Conservation (phyloP, 2,329 filamentous ascomycete genomes). For the Thielaviopsis punctulata region DNA sequence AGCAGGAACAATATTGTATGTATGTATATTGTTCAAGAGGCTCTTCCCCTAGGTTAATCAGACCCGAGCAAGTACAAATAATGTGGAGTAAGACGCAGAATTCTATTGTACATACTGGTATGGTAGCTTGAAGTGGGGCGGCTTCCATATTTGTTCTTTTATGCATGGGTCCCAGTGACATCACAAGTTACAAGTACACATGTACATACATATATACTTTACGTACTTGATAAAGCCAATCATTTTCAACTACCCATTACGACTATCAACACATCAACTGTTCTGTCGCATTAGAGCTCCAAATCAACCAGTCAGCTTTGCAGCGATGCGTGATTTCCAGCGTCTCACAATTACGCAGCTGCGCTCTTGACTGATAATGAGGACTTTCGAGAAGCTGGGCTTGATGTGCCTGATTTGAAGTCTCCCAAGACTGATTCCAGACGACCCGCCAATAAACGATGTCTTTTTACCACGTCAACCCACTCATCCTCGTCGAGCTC, state of each 20-base stretch:
- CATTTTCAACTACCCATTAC: neutral
- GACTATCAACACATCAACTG: neutral
- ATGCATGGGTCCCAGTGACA: neutral
- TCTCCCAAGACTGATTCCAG: constrained; percentile 51
- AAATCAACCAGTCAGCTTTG: neutral
- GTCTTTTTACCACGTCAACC: constrained; percentile 78
- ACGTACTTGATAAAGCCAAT: neutral
- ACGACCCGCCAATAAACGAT: constrained; percentile 66
- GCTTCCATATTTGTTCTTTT: neutral
- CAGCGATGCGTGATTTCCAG: neutral
- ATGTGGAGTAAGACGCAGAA: neutral
- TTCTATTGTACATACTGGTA: neutral
- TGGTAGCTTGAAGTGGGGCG: neutral
- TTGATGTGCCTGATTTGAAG: constrained; percentile 20
- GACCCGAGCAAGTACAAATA: neutral
- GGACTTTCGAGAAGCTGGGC: constrained; percentile 7
- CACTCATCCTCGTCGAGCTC: constrained; percentile 42
- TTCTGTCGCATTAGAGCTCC: neutral
- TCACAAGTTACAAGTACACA: too few relatives aligned
- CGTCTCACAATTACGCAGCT: neutral
- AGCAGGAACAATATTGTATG: too few relatives aligned
- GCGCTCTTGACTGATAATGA: neutral
- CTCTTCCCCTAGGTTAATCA: neutral
- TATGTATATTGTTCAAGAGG: neutral
- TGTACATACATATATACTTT: too few relatives aligned